Base-by-base conservation (phyloP, 345 rosid species). In the Eucalyptus curtisii region DNA sequence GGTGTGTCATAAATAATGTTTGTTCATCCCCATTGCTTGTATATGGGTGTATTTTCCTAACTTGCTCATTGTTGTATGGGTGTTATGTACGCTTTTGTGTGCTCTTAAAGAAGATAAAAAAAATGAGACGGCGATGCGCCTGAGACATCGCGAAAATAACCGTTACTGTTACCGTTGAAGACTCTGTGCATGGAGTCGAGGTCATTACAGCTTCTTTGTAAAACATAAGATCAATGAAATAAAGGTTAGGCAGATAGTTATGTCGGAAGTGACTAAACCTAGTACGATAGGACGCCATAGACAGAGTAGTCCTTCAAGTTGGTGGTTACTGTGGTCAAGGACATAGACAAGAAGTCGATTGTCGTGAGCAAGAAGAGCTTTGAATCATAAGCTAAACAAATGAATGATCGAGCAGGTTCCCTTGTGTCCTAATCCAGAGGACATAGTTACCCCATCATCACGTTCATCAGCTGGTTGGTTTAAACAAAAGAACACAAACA, bases 381-480 rank as follows among this genome's bases (percentile, higher is more conserved):
- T 71, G 45, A 71, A 71, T 71, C 45, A 42, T 8, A 37, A 71
- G 82, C 42, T 71, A 71, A 6, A 71, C 82, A 71, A 71, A 71
- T 71, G 82, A 71, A 71, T 71, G 82, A 71, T 20, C 82, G 82
- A 71, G 82, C 82, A 71, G 27, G 82, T 71, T 71, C 45, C 82
- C 22, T 71, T 19, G 15, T 37, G 82, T 40, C 82, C 47, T 71
- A 71, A 71, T 37, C 82, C 24, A 71, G 82, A 71, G 82, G 82
- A 71, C 82, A 71, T 71, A 20, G 45, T 24, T 68, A 31, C 44
- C 80, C 80, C 80, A 17, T 71, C 45, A 71, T 37, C 82, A 71
- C 82, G 82, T 71, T 71, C 82, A 71, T 71, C 82, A 71, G 82
- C 82, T 37, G 82, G 45, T 71, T 71, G 82, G 82, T 19, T 71